These are phyloP conservation scores for Oidiodendron maius DNA, from an alignment of 495 filamentous ascomycete genomes.

Conservation along the genomic window DNA sequence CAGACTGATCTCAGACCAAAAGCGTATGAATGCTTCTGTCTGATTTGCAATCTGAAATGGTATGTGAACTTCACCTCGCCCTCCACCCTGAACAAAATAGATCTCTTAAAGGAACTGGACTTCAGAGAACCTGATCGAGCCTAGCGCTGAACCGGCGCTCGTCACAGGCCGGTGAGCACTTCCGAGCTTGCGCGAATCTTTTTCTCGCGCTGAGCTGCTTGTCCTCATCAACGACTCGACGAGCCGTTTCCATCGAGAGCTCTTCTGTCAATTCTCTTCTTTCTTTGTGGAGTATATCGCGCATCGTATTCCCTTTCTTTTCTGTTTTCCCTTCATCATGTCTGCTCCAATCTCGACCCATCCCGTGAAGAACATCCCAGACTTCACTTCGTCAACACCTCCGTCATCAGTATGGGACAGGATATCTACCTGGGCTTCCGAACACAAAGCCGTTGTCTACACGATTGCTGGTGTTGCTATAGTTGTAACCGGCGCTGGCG, in stretches of 20 bases:
- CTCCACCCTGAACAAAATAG: too few relatives aligned
- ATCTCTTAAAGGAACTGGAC: too few relatives aligned
- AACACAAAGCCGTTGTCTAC: slow-evolving; percentile 92
- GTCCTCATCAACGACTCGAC: not conserved
- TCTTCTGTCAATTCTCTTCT: slow-evolving; percentile 9
- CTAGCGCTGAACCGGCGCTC: too few relatives aligned
- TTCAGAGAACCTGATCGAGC: too few relatives aligned
- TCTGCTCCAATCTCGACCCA: slow-evolving; percentile 8
- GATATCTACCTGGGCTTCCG: slow-evolving; percentile 85
- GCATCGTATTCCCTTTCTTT: slow-evolving; percentile 14
- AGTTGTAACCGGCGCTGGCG: slow-evolving; percentile 82
- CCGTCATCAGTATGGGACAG: slow-evolving; percentile 79
- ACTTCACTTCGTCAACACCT: slow-evolving; percentile 33
- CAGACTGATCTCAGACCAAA: too few relatives aligned
- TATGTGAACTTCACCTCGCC: too few relatives aligned
- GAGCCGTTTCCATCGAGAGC: not conserved
- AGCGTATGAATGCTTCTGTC: too few relatives aligned
- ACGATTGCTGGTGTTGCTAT: slow-evolving; percentile 92
- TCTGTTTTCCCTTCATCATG: slow-evolving; percentile 13
- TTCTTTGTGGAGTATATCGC: too few relatives aligned
- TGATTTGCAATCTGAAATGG: too few relatives aligned
- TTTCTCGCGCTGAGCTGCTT: not conserved
- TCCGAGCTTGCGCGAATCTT: not conserved
- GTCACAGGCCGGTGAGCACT: not conserved
- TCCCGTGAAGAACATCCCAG: slow-evolving; percentile 10